These are phyloP conservation scores for Fusarium newnesense DNA, from an alignment of 2,329 filamentous ascomycete genomes.

Conservation along the genomic window DNA sequence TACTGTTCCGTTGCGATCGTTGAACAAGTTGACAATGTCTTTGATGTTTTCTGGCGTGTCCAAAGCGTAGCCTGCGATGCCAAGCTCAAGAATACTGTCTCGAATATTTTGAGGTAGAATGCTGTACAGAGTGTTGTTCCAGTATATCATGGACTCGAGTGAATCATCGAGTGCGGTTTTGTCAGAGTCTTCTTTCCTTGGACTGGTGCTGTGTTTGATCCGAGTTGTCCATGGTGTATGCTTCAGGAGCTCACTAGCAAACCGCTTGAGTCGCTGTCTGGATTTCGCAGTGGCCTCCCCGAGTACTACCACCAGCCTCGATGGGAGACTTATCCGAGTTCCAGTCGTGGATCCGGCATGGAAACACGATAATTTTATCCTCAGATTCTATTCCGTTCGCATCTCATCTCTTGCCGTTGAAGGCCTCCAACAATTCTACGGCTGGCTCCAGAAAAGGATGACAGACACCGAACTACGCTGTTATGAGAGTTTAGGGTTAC, in stretches of 20 bases:
- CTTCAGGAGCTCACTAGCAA: background rate
- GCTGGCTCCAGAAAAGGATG: background rate
- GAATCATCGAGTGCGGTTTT: background rate
- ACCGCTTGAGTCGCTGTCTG: background rate
- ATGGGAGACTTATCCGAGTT: background rate
- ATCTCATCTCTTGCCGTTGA: background rate
- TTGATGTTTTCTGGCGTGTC: background rate
- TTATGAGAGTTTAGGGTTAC: background rate
- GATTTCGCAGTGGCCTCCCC: background rate
- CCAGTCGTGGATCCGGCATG: background rate
- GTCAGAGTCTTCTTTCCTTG: background rate
- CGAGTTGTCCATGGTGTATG: background rate
- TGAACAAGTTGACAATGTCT: background rate
- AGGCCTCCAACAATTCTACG: background rate
- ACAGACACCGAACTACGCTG: background rate
- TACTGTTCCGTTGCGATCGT: background rate
- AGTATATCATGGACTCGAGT: background rate
- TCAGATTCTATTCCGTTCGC: background rate
- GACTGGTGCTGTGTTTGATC: background rate
- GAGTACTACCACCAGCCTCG: accelerated
- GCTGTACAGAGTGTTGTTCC: background rate
- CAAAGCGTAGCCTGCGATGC: background rate
- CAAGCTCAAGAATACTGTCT: background rate
- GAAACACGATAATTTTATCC: background rate
- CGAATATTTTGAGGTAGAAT: background rate